These are phyloP conservation scores for Odontarrhena argentea DNA, from an alignment of 345 rosid genomes.

Conservation along the genomic window DNA sequence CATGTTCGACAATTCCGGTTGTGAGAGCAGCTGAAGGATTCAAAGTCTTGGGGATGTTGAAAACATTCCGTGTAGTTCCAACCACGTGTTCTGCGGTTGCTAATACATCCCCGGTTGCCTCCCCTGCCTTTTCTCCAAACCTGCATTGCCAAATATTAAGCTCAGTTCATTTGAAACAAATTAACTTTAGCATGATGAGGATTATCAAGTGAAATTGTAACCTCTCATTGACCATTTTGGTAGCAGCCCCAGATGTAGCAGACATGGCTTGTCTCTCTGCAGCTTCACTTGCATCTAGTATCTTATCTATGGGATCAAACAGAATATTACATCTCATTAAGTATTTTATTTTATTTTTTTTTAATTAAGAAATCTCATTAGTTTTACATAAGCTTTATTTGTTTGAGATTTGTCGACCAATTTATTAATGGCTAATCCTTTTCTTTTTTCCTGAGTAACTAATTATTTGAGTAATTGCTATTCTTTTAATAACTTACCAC, in stretches of 20 bases:
- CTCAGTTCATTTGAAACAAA: not conserved
- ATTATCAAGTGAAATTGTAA: slow-evolving; percentile 20
- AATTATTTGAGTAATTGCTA: not conserved
- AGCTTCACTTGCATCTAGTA: slow-evolving; percentile 86
- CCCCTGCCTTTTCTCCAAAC: slow-evolving; percentile 84
- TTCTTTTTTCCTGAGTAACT: too few species aligned
- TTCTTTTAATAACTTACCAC: slow-evolving; percentile 55
- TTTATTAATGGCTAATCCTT: too few species aligned
- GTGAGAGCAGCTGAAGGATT: slow-evolving; percentile 70
- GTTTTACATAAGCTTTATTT: too few species aligned
- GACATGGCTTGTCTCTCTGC: slow-evolving; percentile 79
- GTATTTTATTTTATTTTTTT: too few species aligned
- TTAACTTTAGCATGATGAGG: slow-evolving; percentile 7
- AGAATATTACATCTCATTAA: not conserved
- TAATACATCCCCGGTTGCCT: slow-evolving; percentile 68
- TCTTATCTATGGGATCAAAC: slow-evolving; percentile 49
- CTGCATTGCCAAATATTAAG: slow-evolving; percentile 40
- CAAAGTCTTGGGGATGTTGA: slow-evolving; percentile 73
- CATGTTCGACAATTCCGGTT: slow-evolving; percentile 53
- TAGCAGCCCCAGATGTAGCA: slow-evolving; percentile 74
- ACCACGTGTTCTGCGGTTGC: slow-evolving; percentile 85
- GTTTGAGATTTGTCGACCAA: too few species aligned
- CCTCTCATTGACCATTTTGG: slow-evolving; percentile 67
- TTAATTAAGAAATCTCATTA: too few species aligned
- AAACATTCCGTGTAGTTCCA: slow-evolving; percentile 68